A percentile compares a stretch with the other conserved stretches of the same genome.
These are phyloP conservation scores for Sporodiniella umbellata DNA, from an alignment of 371 early-diverging fungal species.

Conservation along the genomic window DNA sequence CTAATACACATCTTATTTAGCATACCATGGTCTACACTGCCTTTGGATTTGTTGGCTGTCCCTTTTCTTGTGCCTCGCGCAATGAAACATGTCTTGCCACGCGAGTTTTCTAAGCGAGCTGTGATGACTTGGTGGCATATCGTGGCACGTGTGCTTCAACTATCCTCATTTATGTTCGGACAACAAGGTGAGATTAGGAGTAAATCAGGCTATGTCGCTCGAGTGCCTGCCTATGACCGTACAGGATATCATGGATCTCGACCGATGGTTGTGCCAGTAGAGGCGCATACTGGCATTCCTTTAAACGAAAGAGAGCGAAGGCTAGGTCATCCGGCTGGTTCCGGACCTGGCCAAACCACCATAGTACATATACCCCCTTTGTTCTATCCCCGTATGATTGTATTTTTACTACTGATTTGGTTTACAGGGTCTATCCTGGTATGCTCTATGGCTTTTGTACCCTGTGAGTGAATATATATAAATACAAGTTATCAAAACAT, in stretches of 20 bases:
- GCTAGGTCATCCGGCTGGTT: constrained; percentile 41
- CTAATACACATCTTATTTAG: constrained; percentile 23
- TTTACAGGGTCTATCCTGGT: constrained; percentile 40
- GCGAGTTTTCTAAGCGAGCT: constrained; percentile 32
- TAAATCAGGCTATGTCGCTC: constrained; percentile 49
- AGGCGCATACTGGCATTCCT: constrained; percentile 47
- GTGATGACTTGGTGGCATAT: constrained; percentile 63
- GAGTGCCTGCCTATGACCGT: constrained; percentile 63
- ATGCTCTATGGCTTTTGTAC: constrained; percentile 36
- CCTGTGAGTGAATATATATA: constrained; percentile 43
- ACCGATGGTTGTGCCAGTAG: constrained; percentile 65
- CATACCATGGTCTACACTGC: constrained; percentile 64
- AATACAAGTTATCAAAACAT: too few relatives aligned
- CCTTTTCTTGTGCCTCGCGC: constrained; percentile 63
- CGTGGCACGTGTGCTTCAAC: constrained; percentile 54
- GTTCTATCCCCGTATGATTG: constrained; percentile 40
- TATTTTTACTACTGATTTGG: constrained; percentile 53
- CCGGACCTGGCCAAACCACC: constrained; percentile 22
- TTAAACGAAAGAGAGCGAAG: constrained; percentile 47
- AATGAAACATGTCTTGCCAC: constrained; percentile 47
- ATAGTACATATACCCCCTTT: constrained; percentile 62
- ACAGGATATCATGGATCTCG: constrained; percentile 56
- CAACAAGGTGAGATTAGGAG: constrained; percentile 65
- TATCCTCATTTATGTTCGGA: constrained; percentile 78
- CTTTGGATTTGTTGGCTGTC: constrained; percentile 68